Percentiles rank a stretch among this genome's conserved stretches.
Evolutionary conservation across 768 basidiomycete genomes (phyloP).

Genomic region (Tricholoma sp.): DNA sequence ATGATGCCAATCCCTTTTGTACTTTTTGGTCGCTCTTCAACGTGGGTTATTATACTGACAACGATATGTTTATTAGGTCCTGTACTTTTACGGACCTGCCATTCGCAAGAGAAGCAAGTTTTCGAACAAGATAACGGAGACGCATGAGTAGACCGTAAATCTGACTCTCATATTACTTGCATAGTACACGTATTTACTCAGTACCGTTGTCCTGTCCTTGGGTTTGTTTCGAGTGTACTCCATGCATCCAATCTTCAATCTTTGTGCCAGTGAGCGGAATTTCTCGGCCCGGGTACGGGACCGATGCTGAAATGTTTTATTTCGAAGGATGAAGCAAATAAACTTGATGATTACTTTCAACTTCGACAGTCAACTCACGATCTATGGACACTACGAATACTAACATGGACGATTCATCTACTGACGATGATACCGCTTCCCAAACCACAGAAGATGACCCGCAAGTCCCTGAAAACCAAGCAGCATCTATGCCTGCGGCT

Average conservation of each 20-base stretch:
- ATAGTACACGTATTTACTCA: no score
- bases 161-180: no score
- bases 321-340: background rate
- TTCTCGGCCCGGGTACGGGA: no score
- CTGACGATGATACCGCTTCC: conserved; percentile 63
- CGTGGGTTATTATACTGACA: background rate
- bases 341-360: background rate
- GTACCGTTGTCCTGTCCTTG: no score
- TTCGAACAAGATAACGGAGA: no score
- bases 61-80: background rate
- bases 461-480: conserved; percentile 60
- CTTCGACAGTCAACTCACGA: conserved; percentile 2
- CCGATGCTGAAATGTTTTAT: background rate
- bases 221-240: no score
- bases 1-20: no score
- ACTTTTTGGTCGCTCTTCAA: no score
- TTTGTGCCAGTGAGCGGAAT: no score
- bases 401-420: conserved; percentile 48
- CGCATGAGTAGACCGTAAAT: background rate
- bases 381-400: conserved; percentile 36
- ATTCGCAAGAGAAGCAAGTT: no score
- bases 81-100: no score
- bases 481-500: conserved; percentile 21
- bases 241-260: no score
- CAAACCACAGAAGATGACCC: conserved; percentile 87